Evolutionary conservation across 2,329 filamentous ascomycete species (phyloP).

Genomic region (Colletotrichum destructivum): DNA sequence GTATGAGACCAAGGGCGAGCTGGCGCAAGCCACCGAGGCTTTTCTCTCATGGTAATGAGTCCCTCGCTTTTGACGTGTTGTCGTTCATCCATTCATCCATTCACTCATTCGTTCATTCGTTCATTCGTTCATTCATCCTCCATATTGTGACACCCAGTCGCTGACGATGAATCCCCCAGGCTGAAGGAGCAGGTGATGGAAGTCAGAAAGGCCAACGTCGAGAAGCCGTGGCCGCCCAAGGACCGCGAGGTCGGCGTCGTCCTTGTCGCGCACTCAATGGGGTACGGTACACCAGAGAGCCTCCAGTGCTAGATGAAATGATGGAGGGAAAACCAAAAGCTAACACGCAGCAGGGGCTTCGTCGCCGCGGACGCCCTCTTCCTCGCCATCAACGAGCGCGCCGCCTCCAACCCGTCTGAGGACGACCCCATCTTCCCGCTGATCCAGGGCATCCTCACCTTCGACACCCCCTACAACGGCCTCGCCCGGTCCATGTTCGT

Average conservation of each 20-base stretch:
- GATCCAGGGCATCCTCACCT: constrained; percentile 84
- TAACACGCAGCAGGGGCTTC: constrained; percentile 73
- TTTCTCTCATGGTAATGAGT: constrained; percentile 63
- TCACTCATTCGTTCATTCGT: no score
- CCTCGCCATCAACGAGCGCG: constrained; percentile 76
- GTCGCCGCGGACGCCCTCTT: constrained; percentile 88
- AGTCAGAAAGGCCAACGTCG: constrained; percentile 77
- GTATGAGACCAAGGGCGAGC: constrained; percentile 81
- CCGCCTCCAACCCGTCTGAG: constrained; percentile 53
- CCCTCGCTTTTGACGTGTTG: not conserved
- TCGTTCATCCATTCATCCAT: no score
- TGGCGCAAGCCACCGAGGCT: constrained; percentile 63
- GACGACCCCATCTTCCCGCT: constrained; percentile 79
- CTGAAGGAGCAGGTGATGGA: constrained; percentile 87
- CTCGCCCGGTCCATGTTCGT: constrained; percentile 73
- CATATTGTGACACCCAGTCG: not conserved
- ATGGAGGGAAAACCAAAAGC: no score
- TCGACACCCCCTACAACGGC: constrained; percentile 88
- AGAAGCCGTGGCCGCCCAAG: constrained; percentile 82
- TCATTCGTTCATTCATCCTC: no score
- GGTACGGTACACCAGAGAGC: constrained; percentile 53
- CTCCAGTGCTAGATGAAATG: no score
- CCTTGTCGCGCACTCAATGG: constrained; percentile 87
- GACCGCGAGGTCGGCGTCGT: constrained; percentile 86
- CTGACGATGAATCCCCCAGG: constrained; percentile 59